These are phyloP conservation scores for Acidiella bohemica DNA, from an alignment of 495 filamentous ascomycete species.

Conservation along the genomic window DNA sequence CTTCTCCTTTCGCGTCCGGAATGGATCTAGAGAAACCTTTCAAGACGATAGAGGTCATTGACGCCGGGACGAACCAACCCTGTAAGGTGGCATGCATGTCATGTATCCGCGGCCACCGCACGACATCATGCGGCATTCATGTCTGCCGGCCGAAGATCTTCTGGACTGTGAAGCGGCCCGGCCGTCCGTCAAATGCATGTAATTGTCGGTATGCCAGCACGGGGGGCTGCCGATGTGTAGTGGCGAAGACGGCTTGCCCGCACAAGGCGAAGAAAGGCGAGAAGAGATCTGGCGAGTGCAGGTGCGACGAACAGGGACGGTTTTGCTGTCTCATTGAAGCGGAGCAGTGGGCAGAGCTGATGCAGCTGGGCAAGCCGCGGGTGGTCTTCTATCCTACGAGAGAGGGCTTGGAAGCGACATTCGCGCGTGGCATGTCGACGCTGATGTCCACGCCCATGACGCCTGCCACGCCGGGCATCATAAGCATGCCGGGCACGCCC, in stretches of 20 bases:
- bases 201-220: slow-evolving; percentile 15
- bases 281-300: slow-evolving; percentile 15
- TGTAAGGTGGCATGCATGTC: slow-evolving; percentile 21
- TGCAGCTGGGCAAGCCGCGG: slow-evolving; percentile 6
- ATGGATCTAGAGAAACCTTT: slow-evolving; percentile 18
- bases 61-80: slow-evolving; percentile 13
- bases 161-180: slow-evolving; percentile 20
- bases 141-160: slow-evolving; percentile 17
- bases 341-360: slow-evolving; percentile 11
- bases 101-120: slow-evolving; percentile 18
- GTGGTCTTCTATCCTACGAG: slow-evolving; percentile 10
- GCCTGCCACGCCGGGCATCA: background rate
- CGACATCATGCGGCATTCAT: slow-evolving; percentile 16
- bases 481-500: slow-evolving; percentile 8
- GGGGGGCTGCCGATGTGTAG: slow-evolving; percentile 16
- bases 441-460: slow-evolving; percentile 1
- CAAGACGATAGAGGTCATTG: slow-evolving; percentile 20
- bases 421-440: background rate
- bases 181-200: slow-evolving; percentile 18
- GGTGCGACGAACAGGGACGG: slow-evolving; percentile 18
- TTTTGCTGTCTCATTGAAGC: slow-evolving; percentile 14
- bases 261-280: slow-evolving; percentile 19
- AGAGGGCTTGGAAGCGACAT: slow-evolving; percentile 10
- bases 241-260: slow-evolving; percentile 13
- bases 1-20: too few species aligned